Evolutionary conservation across 345 rosid genomes (phyloP).

Genomic region (Kernera saxatilis): DNA sequence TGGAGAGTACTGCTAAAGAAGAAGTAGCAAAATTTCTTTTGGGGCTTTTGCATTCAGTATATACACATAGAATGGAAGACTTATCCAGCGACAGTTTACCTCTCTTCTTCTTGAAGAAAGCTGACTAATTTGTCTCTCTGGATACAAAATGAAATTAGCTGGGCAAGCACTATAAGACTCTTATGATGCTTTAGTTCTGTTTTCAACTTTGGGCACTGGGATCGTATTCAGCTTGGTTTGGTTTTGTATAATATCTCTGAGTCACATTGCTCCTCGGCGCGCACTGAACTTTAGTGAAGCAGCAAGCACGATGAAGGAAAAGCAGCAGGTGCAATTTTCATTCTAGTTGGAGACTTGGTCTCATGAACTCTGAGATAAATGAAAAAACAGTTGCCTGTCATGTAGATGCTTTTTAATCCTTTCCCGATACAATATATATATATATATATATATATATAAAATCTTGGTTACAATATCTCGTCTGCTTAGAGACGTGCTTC

Average conservation of each 20-base stretch:
- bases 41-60: constrained; percentile 21
- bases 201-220: constrained; percentile 23
- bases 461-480: background rate
- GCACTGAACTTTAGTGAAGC: constrained; percentile 5
- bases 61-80: constrained; percentile 30
- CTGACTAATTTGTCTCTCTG: constrained; percentile 9
- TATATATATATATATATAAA: background rate
- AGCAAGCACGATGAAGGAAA: constrained; percentile 11
- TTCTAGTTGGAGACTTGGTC: constrained; percentile 11
- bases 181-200: constrained; percentile 27
- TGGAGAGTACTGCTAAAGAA: constrained; percentile 53
- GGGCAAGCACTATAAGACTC: constrained; percentile 23
- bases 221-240: constrained; percentile 11
- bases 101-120: constrained; percentile 28
- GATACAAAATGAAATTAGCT: constrained; percentile 16
- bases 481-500: constrained; percentile 9
- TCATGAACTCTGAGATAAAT: background rate
- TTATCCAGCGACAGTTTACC: constrained; percentile 13
- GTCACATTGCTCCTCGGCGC: constrained; percentile 1
- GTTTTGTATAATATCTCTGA: constrained; percentile 27
- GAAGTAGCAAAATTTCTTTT: constrained; percentile 38
- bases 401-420: constrained; percentile 4
- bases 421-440: background rate
- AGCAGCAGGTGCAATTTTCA: constrained; percentile 3
- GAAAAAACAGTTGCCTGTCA: constrained; percentile 4